phyloP scores from a whole-genome alignment of 2,329 filamentous ascomycete genomes.

The Claviceps quebecensis region DNA sequence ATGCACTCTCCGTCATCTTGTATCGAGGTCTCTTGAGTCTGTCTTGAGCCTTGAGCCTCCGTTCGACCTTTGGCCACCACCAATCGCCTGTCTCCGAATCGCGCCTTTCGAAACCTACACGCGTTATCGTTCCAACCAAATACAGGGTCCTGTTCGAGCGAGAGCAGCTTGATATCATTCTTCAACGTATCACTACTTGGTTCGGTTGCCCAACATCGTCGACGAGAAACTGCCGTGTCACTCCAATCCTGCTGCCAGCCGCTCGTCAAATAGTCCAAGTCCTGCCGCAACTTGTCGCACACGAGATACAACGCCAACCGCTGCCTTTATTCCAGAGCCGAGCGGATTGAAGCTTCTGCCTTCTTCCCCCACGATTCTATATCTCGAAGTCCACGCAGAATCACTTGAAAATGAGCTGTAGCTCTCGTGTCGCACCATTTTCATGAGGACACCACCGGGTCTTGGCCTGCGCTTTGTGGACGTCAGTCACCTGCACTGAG shows the following conservation, averaged over 20 bases:
- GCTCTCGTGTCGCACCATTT: constrained; percentile 1
- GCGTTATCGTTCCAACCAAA: background rate
- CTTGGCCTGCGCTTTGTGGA: constrained; percentile 3
- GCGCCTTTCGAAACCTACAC: background rate
- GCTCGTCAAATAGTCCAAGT: background rate
- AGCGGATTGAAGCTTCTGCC: background rate
- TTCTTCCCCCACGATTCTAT: background rate
- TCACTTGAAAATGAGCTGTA: background rate
- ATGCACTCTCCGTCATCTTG: background rate
- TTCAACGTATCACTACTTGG: background rate
- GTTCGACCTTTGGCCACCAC: background rate
- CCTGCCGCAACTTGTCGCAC: background rate
- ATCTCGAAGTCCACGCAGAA: background rate
- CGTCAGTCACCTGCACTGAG: background rate
- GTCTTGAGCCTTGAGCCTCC: too few relatives aligned
- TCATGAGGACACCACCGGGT: constrained; percentile 1
- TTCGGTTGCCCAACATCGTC: background rate
- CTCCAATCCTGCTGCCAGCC: background rate
- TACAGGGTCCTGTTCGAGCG: background rate
- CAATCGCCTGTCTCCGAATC: background rate
- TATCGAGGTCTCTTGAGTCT: background rate
- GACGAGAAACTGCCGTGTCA: constrained; percentile 1
- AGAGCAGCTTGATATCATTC: background rate
- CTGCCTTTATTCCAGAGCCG: background rate
- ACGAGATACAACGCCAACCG: background rate